Evolutionary conservation across 1,284 basidiomycete genomes (phyloP).

Genomic region (Austroboletus novae-zelandiae): DNA sequence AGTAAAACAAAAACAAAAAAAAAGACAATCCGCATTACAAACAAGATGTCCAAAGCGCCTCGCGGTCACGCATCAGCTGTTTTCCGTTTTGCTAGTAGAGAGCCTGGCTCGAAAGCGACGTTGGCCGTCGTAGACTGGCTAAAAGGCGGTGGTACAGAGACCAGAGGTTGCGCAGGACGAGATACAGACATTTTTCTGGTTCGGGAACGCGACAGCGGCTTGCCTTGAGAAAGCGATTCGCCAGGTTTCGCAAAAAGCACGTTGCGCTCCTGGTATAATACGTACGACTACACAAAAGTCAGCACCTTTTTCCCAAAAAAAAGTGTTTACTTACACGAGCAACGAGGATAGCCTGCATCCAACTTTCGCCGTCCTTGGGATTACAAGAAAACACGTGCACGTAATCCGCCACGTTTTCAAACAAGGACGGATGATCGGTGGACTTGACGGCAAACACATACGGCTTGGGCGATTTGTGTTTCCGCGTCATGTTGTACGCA

Average conservation of each 20-base stretch:
- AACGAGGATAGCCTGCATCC: constrained; percentile 72
- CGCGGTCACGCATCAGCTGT: constrained; percentile 20
- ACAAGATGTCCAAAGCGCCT: constrained; percentile 2
- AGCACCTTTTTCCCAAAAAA: constrained; percentile 5
- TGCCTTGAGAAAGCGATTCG: constrained; percentile 28
- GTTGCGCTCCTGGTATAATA: constrained; percentile 73
- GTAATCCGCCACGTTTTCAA: constrained; percentile 84
- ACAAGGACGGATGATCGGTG: constrained; percentile 78
- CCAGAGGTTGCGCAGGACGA: constrained; percentile 32
- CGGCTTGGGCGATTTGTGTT: constrained; percentile 72
- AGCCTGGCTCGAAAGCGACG: constrained; percentile 63
- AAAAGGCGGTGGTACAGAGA: constrained; percentile 34
- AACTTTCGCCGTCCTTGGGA: constrained; percentile 63
- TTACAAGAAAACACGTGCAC: constrained; percentile 78
- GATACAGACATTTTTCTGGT: constrained; percentile 35
- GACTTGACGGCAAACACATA: constrained; percentile 86
- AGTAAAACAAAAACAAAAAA: not conserved
- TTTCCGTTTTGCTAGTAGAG: constrained; percentile 55
- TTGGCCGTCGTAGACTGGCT: constrained; percentile 31
- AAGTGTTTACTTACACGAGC: constrained; percentile 59
- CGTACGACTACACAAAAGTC: constrained; percentile 58
- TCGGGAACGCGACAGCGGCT: constrained; percentile 29
- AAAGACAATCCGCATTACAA: constrained; percentile 3
- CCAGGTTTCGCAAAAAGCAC: constrained; percentile 54
- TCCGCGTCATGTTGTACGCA: constrained; percentile 71